phyloP scores from a whole-genome alignment of 768 basidiomycete species.

The Psilocybe subaeruginosa region DNA sequence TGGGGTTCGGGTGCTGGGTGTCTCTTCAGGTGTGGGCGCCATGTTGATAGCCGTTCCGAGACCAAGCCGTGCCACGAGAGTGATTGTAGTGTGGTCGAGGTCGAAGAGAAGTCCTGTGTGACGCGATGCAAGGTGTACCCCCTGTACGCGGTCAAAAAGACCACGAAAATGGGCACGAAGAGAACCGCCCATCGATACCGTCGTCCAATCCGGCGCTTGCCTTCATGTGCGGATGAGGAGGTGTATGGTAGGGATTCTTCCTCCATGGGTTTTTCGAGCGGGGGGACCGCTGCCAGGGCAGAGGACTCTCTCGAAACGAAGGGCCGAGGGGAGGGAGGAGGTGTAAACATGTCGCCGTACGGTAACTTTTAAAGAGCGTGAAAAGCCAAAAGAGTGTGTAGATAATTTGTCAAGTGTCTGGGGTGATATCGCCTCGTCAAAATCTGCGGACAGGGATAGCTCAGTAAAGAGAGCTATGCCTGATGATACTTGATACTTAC shows the following conservation, averaged over 20 bases:
- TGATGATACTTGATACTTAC: background rate
- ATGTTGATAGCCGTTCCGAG: background rate
- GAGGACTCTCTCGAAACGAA: slow-evolving; percentile 9
- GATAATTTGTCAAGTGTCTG: slow-evolving; percentile 12
- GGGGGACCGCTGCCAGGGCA: slow-evolving; percentile 2
- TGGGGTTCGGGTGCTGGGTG: slow-evolving; percentile 35
- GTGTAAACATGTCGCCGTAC: slow-evolving; percentile 32
- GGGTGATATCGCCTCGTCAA: slow-evolving; percentile 17
- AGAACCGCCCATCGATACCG: slow-evolving; percentile 54
- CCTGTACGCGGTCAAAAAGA: slow-evolving; percentile 55
- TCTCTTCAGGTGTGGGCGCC: slow-evolving; percentile 26
- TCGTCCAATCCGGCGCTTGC: slow-evolving; percentile 48
- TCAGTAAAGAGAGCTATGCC: too few relatives aligned
- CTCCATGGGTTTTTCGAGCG: slow-evolving; percentile 13
- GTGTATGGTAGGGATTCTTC: background rate
- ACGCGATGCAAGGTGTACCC: slow-evolving; percentile 42
- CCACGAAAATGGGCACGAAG: slow-evolving; percentile 56
- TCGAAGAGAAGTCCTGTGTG: slow-evolving; percentile 40
- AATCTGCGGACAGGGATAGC: slow-evolving; percentile 2
- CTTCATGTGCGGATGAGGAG: slow-evolving; percentile 3
- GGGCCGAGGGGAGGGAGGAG: slow-evolving; percentile 36
- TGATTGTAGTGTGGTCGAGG: slow-evolving; percentile 15
- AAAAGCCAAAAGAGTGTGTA: slow-evolving; percentile 27
- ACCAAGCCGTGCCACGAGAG: slow-evolving; percentile 27
- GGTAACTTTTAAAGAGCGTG: slow-evolving; percentile 23